Conservation (phyloP, 768 basidiomycete genomes). For the Russula compacta region DNA sequence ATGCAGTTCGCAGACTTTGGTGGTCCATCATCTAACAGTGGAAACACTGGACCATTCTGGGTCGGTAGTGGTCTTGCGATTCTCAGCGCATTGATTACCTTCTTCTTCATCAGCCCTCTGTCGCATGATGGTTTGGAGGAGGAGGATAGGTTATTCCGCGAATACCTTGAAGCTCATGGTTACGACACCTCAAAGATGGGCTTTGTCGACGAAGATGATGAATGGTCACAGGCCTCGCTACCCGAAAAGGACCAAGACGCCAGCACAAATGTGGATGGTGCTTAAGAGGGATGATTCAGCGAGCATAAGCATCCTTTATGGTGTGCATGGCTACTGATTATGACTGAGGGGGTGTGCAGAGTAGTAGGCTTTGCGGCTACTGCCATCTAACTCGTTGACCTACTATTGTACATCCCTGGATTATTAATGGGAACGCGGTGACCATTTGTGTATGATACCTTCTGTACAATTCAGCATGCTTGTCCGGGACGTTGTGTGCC, state of each 20-base stretch:
- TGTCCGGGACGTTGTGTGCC: background rate
- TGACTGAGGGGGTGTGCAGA: background rate
- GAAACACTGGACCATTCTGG: constrained; percentile 85
- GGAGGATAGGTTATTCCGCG: constrained; percentile 74
- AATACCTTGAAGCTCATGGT: constrained; percentile 69
- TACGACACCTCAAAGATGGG: constrained; percentile 76
- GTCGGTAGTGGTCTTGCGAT: constrained; percentile 76
- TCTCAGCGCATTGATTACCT: constrained; percentile 63
- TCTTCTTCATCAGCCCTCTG: constrained; percentile 67
- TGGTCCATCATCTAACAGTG: constrained; percentile 39
- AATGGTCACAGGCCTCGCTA: constrained; percentile 18
- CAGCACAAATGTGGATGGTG: background rate
- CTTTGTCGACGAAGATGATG: constrained; percentile 26
- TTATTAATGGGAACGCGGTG: background rate
- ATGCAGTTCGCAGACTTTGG: constrained; percentile 44
- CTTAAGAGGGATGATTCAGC: background rate
- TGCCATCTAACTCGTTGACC: background rate
- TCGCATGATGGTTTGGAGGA: constrained; percentile 67
- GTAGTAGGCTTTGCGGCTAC: background rate
- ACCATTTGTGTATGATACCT: background rate
- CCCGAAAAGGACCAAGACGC: constrained; percentile 18
- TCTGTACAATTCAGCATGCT: background rate
- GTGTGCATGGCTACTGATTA: background rate
- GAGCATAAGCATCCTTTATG: background rate
- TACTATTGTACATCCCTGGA: background rate